Evolutionary conservation across 495 filamentous ascomycete genomes (phyloP), one percentile per base, ranked within the genome.

Genomic region (Neurospora sp.): DNA sequence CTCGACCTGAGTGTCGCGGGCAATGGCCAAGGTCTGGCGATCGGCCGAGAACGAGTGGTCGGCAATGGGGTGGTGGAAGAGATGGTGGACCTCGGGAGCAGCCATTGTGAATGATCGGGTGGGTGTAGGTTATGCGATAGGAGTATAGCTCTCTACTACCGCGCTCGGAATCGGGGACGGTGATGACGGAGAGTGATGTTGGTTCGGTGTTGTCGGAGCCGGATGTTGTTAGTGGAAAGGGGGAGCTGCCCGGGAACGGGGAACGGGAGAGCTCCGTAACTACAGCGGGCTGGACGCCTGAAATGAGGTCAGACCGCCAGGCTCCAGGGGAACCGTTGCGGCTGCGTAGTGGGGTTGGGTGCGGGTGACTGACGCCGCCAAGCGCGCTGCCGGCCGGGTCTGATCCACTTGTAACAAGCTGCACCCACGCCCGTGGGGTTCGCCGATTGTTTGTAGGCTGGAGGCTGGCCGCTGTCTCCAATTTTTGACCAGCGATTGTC

Each of bases 81-180:
- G 92, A 79, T 98, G 96, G 83, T 99, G 93, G 70, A 95, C 92
- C 84, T 98, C 93, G 73, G 95, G 92, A 73, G 90, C 77, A 66
- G 92, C 86, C 95, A 98, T 98, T 11, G 35, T 82, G 77, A 73
- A 16, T 62, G 16, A 5, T 62, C 3, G 1, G 18, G 3, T 44
- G 6, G 8, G 3, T 59, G 11, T 59, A 59, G n/a, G 20, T 16
- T 62, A 62, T 38, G 82, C 83, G 93, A 93, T 95, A 98, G 96
- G 96, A 99, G 95, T 89, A 66, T 66, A 92, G 89, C 94, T 97
- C 96, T 99, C 96, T 91, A 99, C 96, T 97, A 97, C 89, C 93
- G 88, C 87, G 39, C 41, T 72, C 20, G 73, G 20, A 73, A 70
- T 3, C 23, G 48, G 69, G 20, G 66, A 48, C 71, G 69, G 66